Percentiles rank a stretch among this genome's conserved stretches.
Conservation (phyloP, 2,329 filamentous ascomycete genomes). For the Beauveria varroae region DNA sequence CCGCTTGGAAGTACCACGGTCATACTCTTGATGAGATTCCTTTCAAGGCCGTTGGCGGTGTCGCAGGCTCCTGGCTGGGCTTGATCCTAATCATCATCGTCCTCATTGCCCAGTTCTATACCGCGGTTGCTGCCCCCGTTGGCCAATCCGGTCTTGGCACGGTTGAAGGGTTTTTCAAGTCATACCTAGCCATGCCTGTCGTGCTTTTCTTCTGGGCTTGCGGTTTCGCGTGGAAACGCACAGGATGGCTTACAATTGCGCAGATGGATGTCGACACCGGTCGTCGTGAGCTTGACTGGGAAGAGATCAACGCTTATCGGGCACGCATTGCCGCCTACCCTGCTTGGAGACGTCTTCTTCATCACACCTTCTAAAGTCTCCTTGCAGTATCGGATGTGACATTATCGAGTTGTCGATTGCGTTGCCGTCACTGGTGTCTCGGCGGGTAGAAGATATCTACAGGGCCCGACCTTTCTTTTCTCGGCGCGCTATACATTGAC, state of each 20-base stretch:
- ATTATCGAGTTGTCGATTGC: neutral
- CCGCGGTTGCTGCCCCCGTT: constrained; percentile 37
- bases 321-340: constrained; percentile 41
- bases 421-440: neutral
- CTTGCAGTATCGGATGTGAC: neutral
- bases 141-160: constrained; percentile 23
- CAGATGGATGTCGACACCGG: constrained; percentile 63
- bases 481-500: neutral
- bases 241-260: constrained; percentile 47
- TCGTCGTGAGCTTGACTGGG: constrained; percentile 57
- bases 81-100: constrained; percentile 47
- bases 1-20: constrained; percentile 50
- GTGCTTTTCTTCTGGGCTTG: constrained; percentile 45
- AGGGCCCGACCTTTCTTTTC: neutral
- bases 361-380: constrained; percentile 25
- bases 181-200: constrained; percentile 45
- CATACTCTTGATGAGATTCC: constrained; percentile 57
- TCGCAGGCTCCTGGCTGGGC: constrained; percentile 56
- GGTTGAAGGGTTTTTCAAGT: constrained; percentile 45
- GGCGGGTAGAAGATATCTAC: neutral
- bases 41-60: constrained; percentile 52
- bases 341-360: constrained; percentile 32
- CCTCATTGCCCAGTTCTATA: constrained; percentile 45
- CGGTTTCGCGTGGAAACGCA: constrained; percentile 59
- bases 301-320: constrained; percentile 47